A percentile compares a stretch with the other conserved stretches of the same genome.
phyloP scores from a whole-genome alignment of 352 stramenopile genomes.

The Phytophthora hybrid region DNA sequence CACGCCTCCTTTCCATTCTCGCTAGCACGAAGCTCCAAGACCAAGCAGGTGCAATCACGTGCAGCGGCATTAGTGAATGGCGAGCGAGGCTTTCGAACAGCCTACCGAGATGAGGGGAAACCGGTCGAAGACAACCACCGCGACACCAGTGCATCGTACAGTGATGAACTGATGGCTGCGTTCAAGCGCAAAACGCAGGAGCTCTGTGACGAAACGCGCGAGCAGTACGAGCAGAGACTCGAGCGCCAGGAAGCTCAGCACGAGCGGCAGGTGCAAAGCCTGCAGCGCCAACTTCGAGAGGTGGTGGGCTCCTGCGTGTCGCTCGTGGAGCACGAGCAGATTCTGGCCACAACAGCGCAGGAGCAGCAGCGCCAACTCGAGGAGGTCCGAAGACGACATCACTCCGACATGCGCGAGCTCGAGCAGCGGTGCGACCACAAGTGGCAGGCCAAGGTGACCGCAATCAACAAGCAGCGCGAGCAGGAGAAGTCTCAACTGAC shows the following conservation, averaged over 20 bases:
- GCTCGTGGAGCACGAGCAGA: constrained; percentile 61
- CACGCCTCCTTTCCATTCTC: not conserved
- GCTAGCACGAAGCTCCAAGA: not conserved
- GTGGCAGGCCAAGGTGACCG: constrained; percentile 31
- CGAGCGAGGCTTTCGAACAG: constrained; percentile 1
- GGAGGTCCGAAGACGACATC: constrained; percentile 28
- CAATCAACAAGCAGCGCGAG: constrained; percentile 21
- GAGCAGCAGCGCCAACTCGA: constrained; percentile 39
- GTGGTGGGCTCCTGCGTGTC: constrained; percentile 58
- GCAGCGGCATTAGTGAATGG: constrained; percentile 5
- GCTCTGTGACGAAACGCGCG: constrained; percentile 63
- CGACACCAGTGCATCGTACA: constrained; percentile 15
- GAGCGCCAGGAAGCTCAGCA: constrained; percentile 50
- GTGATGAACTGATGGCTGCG: constrained; percentile 24
- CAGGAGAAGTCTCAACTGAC: constrained; percentile 31
- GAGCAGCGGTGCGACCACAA: constrained; percentile 38
- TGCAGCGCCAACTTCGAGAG: constrained; percentile 55
- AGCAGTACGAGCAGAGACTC: constrained; percentile 62
- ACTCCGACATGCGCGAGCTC: constrained; percentile 38
- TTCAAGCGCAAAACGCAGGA: constrained; percentile 56
- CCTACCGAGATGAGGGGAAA: not conserved
- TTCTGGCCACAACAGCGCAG: constrained; percentile 34
- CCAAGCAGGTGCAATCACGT: constrained; percentile 11
- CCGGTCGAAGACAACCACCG: constrained; percentile 4
- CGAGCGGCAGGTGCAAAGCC: constrained; percentile 49